phyloP scores from a whole-genome alignment of 2,329 filamentous ascomycete species.

The Cordyceps sp. region DNA sequence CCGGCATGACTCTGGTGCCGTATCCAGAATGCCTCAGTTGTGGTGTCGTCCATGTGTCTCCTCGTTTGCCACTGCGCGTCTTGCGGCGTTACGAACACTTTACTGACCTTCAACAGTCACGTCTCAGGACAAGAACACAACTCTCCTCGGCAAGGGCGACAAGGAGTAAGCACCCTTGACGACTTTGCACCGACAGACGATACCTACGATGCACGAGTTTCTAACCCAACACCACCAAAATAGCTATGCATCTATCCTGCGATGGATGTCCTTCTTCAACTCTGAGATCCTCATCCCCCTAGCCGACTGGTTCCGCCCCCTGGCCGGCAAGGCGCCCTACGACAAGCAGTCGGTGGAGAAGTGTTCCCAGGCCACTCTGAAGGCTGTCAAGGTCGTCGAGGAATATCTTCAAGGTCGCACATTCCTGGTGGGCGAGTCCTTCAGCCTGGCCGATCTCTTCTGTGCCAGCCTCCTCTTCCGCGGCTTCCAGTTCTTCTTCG shows the following conservation, averaged over 20 bases:
- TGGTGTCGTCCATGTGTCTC: too few species aligned
- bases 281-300: slow-evolving; percentile 60
- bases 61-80: slow-evolving; percentile 49
- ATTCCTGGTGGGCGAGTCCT: slow-evolving; percentile 92
- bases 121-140: slow-evolving; percentile 99
- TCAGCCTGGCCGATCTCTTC: slow-evolving; percentile 94
- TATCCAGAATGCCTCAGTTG: too few species aligned
- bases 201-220: slow-evolving; percentile 10
- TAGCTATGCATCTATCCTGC: slow-evolving; percentile 86
- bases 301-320: slow-evolving; percentile 70
- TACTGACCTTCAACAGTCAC: slow-evolving; percentile 50
- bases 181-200: slow-evolving; percentile 2
- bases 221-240: too few species aligned
- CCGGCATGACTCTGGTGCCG: slow-evolving; percentile 62
- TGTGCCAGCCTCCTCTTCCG: slow-evolving; percentile 60
- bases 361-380: slow-evolving; percentile 47
- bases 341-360: slow-evolving; percentile 98
- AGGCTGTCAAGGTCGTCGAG: slow-evolving; percentile 60
- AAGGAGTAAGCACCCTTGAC: slow-evolving; percentile 55
- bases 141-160: slow-evolving; percentile 98
- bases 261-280: slow-evolving; percentile 98
- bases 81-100: background rate
- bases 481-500: slow-evolving; percentile 88
- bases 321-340: slow-evolving; percentile 68
- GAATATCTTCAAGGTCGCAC: slow-evolving; percentile 83